A percentile compares a stretch with the other conserved stretches of the same genome.
Conservation (phyloP, 805 yeast genomes). For the Isabelozyma rhagii region DNA sequence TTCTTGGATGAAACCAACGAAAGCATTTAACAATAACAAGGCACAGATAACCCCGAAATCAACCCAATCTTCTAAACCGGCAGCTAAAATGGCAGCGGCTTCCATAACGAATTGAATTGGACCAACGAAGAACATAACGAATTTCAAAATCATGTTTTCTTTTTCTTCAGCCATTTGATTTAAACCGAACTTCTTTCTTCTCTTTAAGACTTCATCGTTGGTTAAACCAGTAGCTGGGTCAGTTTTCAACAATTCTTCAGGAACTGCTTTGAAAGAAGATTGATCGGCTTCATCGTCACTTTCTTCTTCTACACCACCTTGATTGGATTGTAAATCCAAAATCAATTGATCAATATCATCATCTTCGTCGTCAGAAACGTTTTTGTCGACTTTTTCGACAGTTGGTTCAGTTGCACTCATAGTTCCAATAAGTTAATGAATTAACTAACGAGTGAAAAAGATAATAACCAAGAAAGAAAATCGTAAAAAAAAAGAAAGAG, state of each 20-base stretch:
- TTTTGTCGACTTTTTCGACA: constrained; percentile 49
- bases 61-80: constrained; percentile 97
- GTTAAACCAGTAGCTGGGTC: constrained; percentile 76
- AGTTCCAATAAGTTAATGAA: constrained; percentile 1
- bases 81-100: constrained; percentile 93
- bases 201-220: constrained; percentile 70
- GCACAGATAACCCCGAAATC: constrained; percentile 97
- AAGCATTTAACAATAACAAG: constrained; percentile 79
- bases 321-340: constrained; percentile 73
- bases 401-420: constrained; percentile 51
- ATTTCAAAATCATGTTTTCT: constrained; percentile 76
- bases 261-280: constrained; percentile 61
- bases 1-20: constrained; percentile 95
- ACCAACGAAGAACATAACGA: constrained; percentile 85
- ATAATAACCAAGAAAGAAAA: constrained; percentile 2
- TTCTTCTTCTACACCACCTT: constrained; percentile 48
- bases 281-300: constrained; percentile 51
- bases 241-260: constrained; percentile 82
- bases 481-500: constrained; percentile 2
- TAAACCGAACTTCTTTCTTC: constrained; percentile 88
- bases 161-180: constrained; percentile 90
- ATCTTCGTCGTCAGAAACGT: constrained; percentile 52
- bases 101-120: constrained; percentile 97
- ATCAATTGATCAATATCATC: constrained; percentile 63
- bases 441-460: constrained; percentile 9